These are phyloP conservation scores for Fusarium paranaense DNA, from an alignment of 2,329 filamentous ascomycete species.

Conservation along the genomic window DNA sequence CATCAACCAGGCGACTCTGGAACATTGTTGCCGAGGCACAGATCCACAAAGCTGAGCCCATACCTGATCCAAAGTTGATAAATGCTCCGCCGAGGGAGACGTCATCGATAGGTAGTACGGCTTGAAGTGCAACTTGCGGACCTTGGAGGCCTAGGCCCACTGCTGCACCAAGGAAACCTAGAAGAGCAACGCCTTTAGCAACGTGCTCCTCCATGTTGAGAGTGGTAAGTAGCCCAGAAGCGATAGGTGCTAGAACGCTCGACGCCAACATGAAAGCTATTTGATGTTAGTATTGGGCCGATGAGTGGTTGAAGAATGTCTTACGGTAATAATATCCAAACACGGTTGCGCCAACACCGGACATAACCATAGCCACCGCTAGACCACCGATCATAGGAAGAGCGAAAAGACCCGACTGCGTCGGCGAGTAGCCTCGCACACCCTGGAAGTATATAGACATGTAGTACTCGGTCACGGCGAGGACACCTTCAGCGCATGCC, in stretches of 20 bases:
- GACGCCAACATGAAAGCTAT: slow-evolving; percentile 41
- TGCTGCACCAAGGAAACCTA: slow-evolving; percentile 34
- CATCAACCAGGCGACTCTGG: slow-evolving; percentile 29
- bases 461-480: slow-evolving; percentile 41
- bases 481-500: slow-evolving; percentile 36
- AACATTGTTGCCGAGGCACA: slow-evolving; percentile 42
- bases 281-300: background rate
- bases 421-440: slow-evolving; percentile 34
- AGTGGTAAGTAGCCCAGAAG: slow-evolving; percentile 39
- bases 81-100: slow-evolving; percentile 40
- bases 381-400: slow-evolving; percentile 40
- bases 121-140: slow-evolving; percentile 33
- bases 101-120: slow-evolving; percentile 33
- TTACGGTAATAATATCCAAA: slow-evolving; percentile 42
- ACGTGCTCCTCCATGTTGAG: slow-evolving; percentile 36
- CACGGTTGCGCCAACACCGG: slow-evolving; percentile 35
- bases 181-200: slow-evolving; percentile 30
- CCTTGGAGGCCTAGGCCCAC: slow-evolving; percentile 40
- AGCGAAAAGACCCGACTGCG: slow-evolving; percentile 33
- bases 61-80: slow-evolving; percentile 36
- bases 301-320: rapidly evolving
- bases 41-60: slow-evolving; percentile 41
- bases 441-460: slow-evolving; percentile 44
- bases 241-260: slow-evolving; percentile 32
- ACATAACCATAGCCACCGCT: slow-evolving; percentile 26